phyloP scores from a whole-genome alignment of 208 protist genomes.

The Crithidia sp. region DNA sequence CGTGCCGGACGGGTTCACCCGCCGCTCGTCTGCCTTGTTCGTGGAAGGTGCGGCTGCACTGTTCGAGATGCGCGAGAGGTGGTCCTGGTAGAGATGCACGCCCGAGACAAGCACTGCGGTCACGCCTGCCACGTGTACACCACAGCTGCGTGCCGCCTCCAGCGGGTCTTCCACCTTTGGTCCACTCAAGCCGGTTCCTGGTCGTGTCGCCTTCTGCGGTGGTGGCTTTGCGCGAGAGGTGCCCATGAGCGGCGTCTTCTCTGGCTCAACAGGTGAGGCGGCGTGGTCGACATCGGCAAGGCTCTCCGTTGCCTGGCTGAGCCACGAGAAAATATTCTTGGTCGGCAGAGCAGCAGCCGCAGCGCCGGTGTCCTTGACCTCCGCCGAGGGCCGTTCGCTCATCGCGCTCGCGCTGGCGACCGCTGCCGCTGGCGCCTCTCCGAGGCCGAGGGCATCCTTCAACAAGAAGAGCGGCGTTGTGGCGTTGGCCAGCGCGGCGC shows the following conservation, averaged over 20 bases:
- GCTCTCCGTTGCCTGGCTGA: constrained; percentile 12
- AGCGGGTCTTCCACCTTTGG: constrained; percentile 11
- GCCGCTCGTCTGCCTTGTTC: not conserved
- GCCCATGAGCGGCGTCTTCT: constrained; percentile 1
- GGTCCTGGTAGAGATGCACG: constrained; percentile 24
- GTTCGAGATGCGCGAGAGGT: not conserved
- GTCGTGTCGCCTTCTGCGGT: constrained; percentile 7
- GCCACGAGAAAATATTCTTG: constrained; percentile 18
- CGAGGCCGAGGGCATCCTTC: constrained; percentile 12
- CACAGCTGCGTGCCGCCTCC: constrained; percentile 30
- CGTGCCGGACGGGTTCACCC: not conserved
- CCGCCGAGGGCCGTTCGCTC: not conserved
- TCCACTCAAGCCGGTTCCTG: constrained; percentile 4
- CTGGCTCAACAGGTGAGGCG: not conserved
- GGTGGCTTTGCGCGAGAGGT: constrained; percentile 13
- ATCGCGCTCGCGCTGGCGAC: not conserved
- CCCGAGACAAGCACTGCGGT: constrained; percentile 44
- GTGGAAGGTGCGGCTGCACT: too few species aligned
- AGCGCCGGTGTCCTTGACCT: not conserved
- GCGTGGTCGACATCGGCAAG: constrained; percentile 29
- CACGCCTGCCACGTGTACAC: constrained; percentile 37
- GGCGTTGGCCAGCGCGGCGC: constrained; percentile 36
- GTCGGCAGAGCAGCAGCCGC: not conserved
- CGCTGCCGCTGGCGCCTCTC: not conserved
- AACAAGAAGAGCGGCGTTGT: constrained; percentile 32